Evolutionary conservation across 2,329 filamentous ascomycete species (phyloP), one percentile per base, ranked within the genome.

Genomic region (Talaromyces piceae): DNA sequence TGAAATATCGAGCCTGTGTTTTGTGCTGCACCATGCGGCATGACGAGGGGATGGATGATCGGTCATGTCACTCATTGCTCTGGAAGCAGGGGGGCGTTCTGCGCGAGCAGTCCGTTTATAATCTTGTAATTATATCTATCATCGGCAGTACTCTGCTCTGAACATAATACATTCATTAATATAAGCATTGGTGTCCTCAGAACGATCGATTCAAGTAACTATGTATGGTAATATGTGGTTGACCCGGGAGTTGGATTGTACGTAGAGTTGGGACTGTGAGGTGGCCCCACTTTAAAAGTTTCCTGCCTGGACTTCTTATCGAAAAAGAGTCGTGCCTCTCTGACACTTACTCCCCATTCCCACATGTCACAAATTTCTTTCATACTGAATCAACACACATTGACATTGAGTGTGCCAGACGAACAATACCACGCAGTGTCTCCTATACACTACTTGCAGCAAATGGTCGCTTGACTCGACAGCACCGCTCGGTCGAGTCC

Each of bases 91-190:
- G 41, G 44, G 18, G 25, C 25, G 9, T 28, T 27, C 18, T 28
- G 23, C 16, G 23, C 27, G 47, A 44, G 41, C 45, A 28, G 43
- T 51, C 20, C 37, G 25, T 45, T 39, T 54, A 53, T 53, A 53
- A 33, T 26, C 28, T 54, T 54, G 51, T 54, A 54, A 54, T 54
- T 53, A 53, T 53, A 52, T 45, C 41, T 33, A 28, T 47, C 16
- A 22, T 23, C 18, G 46, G 51, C 46, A 53, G 41, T n/a, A 26
- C 26, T 20, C 46, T 49, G 46, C 47, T 43, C 47, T 49, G 51
- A 43, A 53, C 47, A 53, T 53, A 53, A 53, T 53, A 46, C 27
- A 43, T 22, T 43, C 39, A 25, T 25, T 43, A n/a, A 26, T 23
- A 33, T 33, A 33, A 5, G 16, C 33, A 8, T 4, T 20, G 11